Conservation (phyloP, 2,329 filamentous ascomycete genomes). For the Monilinia polystroma region DNA sequence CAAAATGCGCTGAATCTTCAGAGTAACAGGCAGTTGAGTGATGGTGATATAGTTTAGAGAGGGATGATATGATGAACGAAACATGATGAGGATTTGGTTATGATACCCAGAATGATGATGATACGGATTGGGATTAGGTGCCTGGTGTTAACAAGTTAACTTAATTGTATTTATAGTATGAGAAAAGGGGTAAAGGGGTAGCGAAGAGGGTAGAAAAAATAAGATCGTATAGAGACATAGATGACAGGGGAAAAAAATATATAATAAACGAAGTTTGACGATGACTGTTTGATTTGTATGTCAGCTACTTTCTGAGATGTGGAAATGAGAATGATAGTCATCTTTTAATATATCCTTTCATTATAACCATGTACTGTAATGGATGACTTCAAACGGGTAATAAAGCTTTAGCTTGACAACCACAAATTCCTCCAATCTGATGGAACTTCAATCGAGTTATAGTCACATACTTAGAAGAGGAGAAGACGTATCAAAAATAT, state of each 20-base stretch:
- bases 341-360: not conserved
- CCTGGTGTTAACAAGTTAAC: slow-evolving; percentile 4
- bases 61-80: not conserved
- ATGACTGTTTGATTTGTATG: not conserved
- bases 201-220: not conserved
- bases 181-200: not conserved
- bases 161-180: slow-evolving; percentile 4
- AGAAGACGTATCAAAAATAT: too few relatives aligned
- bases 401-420: too few relatives aligned
- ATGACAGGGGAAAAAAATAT: not conserved
- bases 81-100: not conserved
- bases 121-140: not conserved
- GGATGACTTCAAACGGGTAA: too few relatives aligned
- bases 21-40: not conserved
- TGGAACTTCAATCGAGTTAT: too few relatives aligned
- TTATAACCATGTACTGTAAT: too few relatives aligned
- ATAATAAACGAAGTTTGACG: not conserved
- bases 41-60: slow-evolving; percentile 3
- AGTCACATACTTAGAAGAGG: too few relatives aligned
- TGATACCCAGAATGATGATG: not conserved
- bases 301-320: not conserved
- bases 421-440: too few relatives aligned
- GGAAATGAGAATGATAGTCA: not conserved
- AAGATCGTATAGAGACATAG: not conserved
- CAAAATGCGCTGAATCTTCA: not conserved